Base-by-base conservation (phyloP, 1,139 yeast species). In the Hansenula lynferdii region DNA sequence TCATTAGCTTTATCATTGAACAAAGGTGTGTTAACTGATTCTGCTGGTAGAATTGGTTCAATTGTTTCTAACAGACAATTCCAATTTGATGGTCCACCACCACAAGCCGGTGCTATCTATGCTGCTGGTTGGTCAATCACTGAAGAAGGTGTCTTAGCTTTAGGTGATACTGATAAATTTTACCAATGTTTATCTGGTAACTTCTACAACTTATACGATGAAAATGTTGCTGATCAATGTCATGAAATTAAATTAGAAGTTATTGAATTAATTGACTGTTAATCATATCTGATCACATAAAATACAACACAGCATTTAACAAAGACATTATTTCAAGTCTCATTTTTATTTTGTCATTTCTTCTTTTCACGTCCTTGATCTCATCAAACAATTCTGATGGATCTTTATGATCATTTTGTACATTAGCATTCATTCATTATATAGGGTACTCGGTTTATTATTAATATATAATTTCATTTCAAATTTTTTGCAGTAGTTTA, bases 1-100 rank as follows among this genome's bases (percentile, higher is more conserved):
- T 68, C 83, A 39, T 70, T 80, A 55, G 54, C 77, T 38, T 65
- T 82, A 72, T 64, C 67, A 28, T 73, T 82, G 56, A 58, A 69
- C 35, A 71, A 57, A 37, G 65, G 77, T 50, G 57, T 77, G 45
- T 70, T 82, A 60, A 71, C 66, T 35, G 90, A 82, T 57, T 56
- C 72, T 36, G 50, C 65, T 42, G 85, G 85, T 43, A 79, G 90
- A 76, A 67, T 81, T 51, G 89, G 89, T 58, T 77, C 87, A 42
- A 81, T 82, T 63, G 90, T 82, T 54, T 83, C 89, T 47, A 81
- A 81, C 80, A 75, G 81, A 68, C 90, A 82, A 70, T 81, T 82
- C 80, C 90, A 82, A 69, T 82, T 82, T 57, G 90, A 82, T 59
- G 90, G 90, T 62, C 92, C 92, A 51, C 86, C 89, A 65, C 89